phyloP scores from a whole-genome alignment of 345 rosid genomes.

The Ailanthus altissimus region DNA sequence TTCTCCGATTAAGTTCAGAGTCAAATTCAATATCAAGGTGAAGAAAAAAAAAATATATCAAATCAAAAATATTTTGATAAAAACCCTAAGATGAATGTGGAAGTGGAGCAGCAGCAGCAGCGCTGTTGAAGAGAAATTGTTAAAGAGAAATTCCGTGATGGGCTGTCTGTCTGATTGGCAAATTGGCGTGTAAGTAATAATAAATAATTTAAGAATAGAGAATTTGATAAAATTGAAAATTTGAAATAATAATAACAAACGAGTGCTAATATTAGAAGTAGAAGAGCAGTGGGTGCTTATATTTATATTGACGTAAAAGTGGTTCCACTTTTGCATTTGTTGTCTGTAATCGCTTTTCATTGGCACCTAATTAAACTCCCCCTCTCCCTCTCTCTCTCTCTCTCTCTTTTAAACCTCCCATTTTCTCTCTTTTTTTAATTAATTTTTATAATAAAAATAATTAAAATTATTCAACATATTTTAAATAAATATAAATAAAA shows the following conservation, averaged over 20 bases:
- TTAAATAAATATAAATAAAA: too few relatives aligned
- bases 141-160: background rate
- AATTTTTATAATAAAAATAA: too few relatives aligned
- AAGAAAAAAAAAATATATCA: background rate
- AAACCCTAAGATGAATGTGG: background rate
- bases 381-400: background rate
- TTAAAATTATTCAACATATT: too few relatives aligned
- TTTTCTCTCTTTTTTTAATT: background rate
- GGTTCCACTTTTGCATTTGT: background rate
- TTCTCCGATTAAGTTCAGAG: background rate
- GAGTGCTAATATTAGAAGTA: too few relatives aligned
- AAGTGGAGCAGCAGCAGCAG: too few relatives aligned
- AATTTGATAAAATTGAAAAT: too few relatives aligned
- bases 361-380: slow-evolving; percentile 9
- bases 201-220: too few relatives aligned
- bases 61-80: background rate
- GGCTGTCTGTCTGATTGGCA: background rate
- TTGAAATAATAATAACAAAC: too few relatives aligned
- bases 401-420: background rate
- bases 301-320: background rate
- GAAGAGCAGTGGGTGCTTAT: background rate
- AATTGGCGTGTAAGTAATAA: background rate
- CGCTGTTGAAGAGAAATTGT: background rate
- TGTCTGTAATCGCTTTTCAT: background rate
- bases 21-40: background rate